A percentile compares a stretch with the other conserved stretches of the same genome.
Evolutionary conservation across 2,329 filamentous ascomycete genomes (phyloP).

Genomic region (Coniochaeta ligniaria): DNA sequence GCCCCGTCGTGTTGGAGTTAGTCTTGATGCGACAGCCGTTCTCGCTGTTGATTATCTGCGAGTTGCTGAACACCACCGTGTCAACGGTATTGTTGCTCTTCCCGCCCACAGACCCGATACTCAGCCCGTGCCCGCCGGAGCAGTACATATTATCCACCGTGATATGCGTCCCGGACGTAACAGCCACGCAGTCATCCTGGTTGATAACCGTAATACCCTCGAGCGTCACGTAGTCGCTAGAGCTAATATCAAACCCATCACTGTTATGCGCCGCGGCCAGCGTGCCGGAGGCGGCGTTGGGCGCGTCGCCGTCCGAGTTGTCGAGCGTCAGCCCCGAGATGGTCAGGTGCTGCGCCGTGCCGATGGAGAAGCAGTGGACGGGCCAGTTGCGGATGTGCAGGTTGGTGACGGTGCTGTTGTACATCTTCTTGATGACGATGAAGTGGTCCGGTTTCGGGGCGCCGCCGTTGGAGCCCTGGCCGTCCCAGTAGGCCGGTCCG

Average conservation of each 20-base stretch:
- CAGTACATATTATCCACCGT: conserved; percentile 36
- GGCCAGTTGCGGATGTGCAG: conserved; percentile 34
- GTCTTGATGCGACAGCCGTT: conserved; percentile 48
- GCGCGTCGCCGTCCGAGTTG: conserved; percentile 27
- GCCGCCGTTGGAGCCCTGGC: conserved; percentile 28
- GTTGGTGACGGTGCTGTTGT: conserved; percentile 26
- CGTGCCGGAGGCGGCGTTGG: conserved; percentile 11
- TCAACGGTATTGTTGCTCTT: conserved; percentile 45
- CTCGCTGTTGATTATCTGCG: conserved; percentile 41
- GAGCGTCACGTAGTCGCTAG: conserved; percentile 41
- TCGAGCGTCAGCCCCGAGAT: conserved; percentile 28
- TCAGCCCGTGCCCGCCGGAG: conserved; percentile 35
- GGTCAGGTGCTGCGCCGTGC: conserved; percentile 22
- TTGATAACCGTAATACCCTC: conserved; percentile 46
- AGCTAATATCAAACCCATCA: conserved; percentile 51
- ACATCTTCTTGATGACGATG: conserved; percentile 39
- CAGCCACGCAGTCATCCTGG: conserved; percentile 54
- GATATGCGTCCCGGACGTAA: conserved; percentile 46
- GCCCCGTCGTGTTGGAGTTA: conserved; percentile 34
- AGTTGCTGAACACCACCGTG: conserved; percentile 40
- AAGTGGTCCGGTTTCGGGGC: conserved; percentile 33
- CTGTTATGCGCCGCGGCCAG: conserved; percentile 39
- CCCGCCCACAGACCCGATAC: conserved; percentile 36
- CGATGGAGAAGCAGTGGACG: conserved; percentile 33
- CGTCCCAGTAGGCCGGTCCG: conserved; percentile 19